A percentile compares a stretch with the other conserved stretches of the same genome.
phyloP scores from a whole-genome alignment of 2,329 filamentous ascomycete species.

The Phoma sp. region DNA sequence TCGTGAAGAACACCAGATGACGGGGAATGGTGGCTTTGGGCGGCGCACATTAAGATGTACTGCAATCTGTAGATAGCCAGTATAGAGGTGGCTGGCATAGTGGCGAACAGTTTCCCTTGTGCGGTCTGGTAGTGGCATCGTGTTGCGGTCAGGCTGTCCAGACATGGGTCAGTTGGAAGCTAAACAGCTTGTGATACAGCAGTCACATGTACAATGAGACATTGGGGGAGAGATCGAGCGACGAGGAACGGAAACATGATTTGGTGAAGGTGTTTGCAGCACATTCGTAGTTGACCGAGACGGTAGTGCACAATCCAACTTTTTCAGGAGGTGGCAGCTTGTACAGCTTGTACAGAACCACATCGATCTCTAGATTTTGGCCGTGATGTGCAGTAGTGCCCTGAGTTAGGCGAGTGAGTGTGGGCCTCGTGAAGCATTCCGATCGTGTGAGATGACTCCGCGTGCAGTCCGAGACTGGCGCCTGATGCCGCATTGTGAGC shows the following conservation, averaged over 20 bases:
- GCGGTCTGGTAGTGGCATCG: conserved; percentile 3
- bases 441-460: conserved; percentile 4
- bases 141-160: conserved; percentile 13
- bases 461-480: conserved; percentile 14
- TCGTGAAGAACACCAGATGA: conserved; percentile 3
- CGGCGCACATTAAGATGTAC: conserved; percentile 2
- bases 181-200: background rate
- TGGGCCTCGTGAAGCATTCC: conserved; percentile 6
- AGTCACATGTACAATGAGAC: conserved; percentile 2
- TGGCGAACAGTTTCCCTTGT: conserved; percentile 3
- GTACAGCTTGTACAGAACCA: background rate
- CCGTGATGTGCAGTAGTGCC: background rate
- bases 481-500: conserved; percentile 25
- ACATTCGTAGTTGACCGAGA: background rate
- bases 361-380: background rate
- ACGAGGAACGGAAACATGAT: background rate
- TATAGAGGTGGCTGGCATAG: conserved; percentile 2
- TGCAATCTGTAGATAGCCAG: background rate
- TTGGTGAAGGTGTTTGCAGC: background rate
- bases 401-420: background rate
- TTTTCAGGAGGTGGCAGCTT: background rate
- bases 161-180: conserved; percentile 12
- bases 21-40: background rate
- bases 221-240: background rate
- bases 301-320: background rate